Conservation (phyloP, 495 filamentous ascomycete species). For the Penicillium verhagenii region DNA sequence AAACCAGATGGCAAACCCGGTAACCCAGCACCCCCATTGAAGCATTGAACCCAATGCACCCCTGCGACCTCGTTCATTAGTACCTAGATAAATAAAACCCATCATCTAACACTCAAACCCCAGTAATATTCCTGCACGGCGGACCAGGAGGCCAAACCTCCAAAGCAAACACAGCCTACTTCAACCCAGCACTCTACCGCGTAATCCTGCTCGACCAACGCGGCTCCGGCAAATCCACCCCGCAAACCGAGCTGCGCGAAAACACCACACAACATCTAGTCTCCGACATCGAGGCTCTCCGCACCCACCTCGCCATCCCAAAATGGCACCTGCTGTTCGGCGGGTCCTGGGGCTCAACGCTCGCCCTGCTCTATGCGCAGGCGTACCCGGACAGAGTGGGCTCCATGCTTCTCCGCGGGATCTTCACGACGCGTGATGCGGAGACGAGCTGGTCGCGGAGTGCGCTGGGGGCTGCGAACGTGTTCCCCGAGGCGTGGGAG, state of each 20-base stretch:
- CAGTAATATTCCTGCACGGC: constrained; percentile 45
- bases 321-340: constrained; percentile 51
- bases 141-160: constrained; percentile 42
- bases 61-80: not conserved
- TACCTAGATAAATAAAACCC: too few species aligned
- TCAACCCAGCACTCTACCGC: constrained; percentile 44
- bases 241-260: constrained; percentile 35
- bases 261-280: constrained; percentile 46
- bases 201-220: constrained; percentile 49
- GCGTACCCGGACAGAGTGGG: constrained; percentile 35
- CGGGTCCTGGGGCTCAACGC: constrained; percentile 48
- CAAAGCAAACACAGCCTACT: constrained; percentile 36
- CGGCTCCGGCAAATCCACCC: constrained; percentile 43
- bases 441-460: constrained; percentile 32
- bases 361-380: constrained; percentile 43
- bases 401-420: constrained; percentile 37
- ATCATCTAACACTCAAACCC: not conserved
- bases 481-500: constrained; percentile 45
- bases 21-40: not conserved
- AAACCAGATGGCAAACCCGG: constrained; percentile 30
- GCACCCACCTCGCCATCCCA: constrained; percentile 35
- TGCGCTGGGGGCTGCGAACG: constrained; percentile 18
- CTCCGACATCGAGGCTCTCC: constrained; percentile 43
- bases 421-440: constrained; percentile 33
- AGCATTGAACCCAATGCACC: too few species aligned